Conservation (phyloP, 1,284 basidiomycete species). For the Trichosporon ovoides region DNA sequence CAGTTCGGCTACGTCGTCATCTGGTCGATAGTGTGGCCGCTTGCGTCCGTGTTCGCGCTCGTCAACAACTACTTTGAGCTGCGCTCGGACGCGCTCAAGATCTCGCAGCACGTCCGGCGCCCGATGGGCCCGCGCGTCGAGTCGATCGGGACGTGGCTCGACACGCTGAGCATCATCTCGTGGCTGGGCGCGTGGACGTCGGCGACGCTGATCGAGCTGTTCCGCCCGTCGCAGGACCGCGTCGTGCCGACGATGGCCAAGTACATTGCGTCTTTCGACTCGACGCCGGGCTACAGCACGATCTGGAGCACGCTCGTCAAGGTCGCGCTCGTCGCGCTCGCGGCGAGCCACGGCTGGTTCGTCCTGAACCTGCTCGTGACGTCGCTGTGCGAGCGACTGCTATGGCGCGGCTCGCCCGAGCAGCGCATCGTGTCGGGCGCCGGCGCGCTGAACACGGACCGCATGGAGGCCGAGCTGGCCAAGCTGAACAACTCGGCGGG, state of each 20-base stretch:
- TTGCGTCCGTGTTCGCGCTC: slow-evolving; percentile 59
- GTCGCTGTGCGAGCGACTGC: slow-evolving; percentile 63
- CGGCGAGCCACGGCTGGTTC: slow-evolving; percentile 74
- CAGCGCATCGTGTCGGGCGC: slow-evolving; percentile 32
- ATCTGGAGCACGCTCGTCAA: slow-evolving; percentile 53
- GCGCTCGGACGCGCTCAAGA: slow-evolving; percentile 91
- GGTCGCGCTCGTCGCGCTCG: slow-evolving; percentile 67
- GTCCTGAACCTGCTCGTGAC: slow-evolving; percentile 60
- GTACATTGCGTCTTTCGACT: slow-evolving; percentile 34
- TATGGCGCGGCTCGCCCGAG: slow-evolving; percentile 69
- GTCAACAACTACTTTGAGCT: slow-evolving; percentile 81
- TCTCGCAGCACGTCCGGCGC: slow-evolving; percentile 75
- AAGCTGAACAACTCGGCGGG: slow-evolving; percentile 9
- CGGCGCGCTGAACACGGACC: not conserved
- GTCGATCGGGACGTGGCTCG: slow-evolving; percentile 90
- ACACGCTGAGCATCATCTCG: slow-evolving; percentile 75
- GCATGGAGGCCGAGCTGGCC: slow-evolving; percentile 3
- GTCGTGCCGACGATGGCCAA: slow-evolving; percentile 19
- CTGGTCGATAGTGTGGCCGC: slow-evolving; percentile 92
- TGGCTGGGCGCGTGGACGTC: slow-evolving; percentile 84
- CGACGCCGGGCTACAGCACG: slow-evolving; percentile 27
- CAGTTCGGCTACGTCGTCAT: slow-evolving; percentile 83
- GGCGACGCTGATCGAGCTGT: slow-evolving; percentile 77
- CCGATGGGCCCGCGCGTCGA: slow-evolving; percentile 82
- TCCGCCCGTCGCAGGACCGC: slow-evolving; percentile 51